A percentile compares a stretch with the other conserved stretches of the same genome.
Evolutionary conservation across 1,284 basidiomycete genomes (phyloP).

Genomic region (Schizopora paradoxa): DNA sequence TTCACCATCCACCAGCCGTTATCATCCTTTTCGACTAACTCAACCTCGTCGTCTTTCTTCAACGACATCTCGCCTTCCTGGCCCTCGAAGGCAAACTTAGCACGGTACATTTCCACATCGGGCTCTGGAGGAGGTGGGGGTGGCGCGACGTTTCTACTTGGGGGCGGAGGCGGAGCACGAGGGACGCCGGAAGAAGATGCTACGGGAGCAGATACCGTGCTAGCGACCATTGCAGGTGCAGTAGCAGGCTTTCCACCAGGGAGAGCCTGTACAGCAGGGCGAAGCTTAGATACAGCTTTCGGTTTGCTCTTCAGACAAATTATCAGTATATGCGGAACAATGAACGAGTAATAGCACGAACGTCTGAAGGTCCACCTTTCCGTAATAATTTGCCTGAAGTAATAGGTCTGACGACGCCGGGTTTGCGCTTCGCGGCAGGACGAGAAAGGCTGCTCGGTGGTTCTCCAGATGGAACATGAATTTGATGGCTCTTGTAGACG

Average conservation of each 20-base stretch:
- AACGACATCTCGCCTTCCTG: conserved; percentile 90
- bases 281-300: conserved; percentile 44
- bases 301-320: conserved; percentile 30
- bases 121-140: conserved; percentile 54
- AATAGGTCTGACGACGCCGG: conserved; percentile 78
- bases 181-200: conserved; percentile 21
- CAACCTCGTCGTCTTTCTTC: conserved; percentile 87
- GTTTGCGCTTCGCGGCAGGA: conserved; percentile 84
- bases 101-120: conserved; percentile 74
- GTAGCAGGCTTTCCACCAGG: conserved; percentile 43
- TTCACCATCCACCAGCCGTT: conserved; percentile 98
- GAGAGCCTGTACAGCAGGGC: conserved; percentile 51
- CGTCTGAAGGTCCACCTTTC: conserved; percentile 71
- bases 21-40: conserved; percentile 89
- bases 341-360: conserved; percentile 28
- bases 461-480: conserved; percentile 88
- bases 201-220: conserved; percentile 27
- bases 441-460: conserved; percentile 75
- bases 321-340: not conserved
- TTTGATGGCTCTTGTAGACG: conserved; percentile 89
- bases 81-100: conserved; percentile 85
- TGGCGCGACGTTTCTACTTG: conserved; percentile 37
- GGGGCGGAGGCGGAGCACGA: conserved; percentile 45
- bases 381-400: conserved; percentile 79
- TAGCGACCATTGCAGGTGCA: conserved; percentile 22